phyloP scores from a whole-genome alignment of 192 early-diverging fungal species.

The Umbelopsis sp. region DNA sequence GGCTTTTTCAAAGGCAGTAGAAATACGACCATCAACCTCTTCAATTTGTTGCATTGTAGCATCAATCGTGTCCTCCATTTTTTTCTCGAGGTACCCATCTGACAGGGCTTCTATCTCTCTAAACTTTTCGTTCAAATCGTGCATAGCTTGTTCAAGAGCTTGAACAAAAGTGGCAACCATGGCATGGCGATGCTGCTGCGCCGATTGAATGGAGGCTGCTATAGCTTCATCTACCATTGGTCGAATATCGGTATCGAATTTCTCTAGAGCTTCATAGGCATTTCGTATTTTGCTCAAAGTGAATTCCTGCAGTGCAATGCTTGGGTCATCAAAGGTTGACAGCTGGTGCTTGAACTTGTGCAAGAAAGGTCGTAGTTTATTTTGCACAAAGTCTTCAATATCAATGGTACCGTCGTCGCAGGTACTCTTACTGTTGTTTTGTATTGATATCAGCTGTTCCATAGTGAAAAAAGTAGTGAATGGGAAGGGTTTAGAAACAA shows the following conservation, averaged over 20 bases:
- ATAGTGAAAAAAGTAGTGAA: background rate
- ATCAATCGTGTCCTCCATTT: constrained; percentile 33
- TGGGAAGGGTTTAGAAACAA: background rate
- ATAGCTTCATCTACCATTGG: constrained; percentile 19
- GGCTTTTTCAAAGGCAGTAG: constrained; percentile 25
- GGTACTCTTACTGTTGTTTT: background rate
- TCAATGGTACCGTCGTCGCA: constrained; percentile 26
- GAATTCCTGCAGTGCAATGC: constrained; percentile 23
- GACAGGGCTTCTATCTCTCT: constrained; percentile 41
- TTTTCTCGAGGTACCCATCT: constrained; percentile 17
- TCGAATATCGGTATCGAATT: constrained; percentile 18
- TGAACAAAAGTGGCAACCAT: constrained; percentile 40
- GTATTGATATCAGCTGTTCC: constrained; percentile 3
- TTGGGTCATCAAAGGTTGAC: constrained; percentile 21
- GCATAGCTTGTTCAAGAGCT: constrained; percentile 42
- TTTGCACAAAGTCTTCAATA: constrained; percentile 29
- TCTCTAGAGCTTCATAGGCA: constrained; percentile 22
- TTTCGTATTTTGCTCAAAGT: constrained; percentile 23
- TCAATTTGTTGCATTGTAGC: constrained; percentile 32
- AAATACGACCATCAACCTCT: constrained; percentile 33
- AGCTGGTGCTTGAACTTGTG: constrained; percentile 27
- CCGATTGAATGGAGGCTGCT: constrained; percentile 6
- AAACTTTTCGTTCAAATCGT: constrained; percentile 49
- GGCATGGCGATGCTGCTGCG: constrained; percentile 20
- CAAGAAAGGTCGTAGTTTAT: constrained; percentile 27